Conservation (phyloP, 2,329 filamentous ascomycete genomes). For the Colletotrichum camelliae region DNA sequence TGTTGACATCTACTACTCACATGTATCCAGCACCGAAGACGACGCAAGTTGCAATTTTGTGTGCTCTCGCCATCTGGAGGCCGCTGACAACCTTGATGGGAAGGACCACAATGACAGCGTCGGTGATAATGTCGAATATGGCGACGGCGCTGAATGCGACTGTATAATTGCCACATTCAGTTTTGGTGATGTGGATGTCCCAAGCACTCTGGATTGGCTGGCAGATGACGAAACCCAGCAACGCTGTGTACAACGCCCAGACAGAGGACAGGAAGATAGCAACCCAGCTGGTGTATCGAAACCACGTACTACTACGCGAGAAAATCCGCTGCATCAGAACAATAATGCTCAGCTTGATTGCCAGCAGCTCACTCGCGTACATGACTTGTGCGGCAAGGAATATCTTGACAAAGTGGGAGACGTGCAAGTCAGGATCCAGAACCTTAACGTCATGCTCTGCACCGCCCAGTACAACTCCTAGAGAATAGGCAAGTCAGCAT, state of each 20-base stretch:
- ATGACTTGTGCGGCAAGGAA: background rate
- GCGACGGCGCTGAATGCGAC: too few species aligned
- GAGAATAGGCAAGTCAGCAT: too few species aligned
- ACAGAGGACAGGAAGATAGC: background rate
- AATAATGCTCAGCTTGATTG: slow-evolving; percentile 5
- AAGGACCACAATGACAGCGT: too few species aligned
- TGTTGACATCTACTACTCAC: too few species aligned
- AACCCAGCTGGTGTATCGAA: background rate
- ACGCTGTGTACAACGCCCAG: background rate
- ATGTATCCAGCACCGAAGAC: too few species aligned
- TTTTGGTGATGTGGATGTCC: too few species aligned
- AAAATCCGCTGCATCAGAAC: background rate
- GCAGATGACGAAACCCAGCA: slow-evolving; percentile 34
- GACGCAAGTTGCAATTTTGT: too few species aligned
- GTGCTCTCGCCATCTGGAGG: too few species aligned
- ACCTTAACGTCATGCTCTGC: background rate
- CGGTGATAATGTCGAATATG: too few species aligned
- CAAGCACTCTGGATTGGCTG: too few species aligned
- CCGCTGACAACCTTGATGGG: too few species aligned
- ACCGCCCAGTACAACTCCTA: background rate
- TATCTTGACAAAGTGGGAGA: background rate
- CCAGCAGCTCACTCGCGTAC: background rate
- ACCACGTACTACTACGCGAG: background rate
- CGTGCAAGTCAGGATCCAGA: background rate
- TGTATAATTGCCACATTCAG: too few species aligned